These are phyloP conservation scores for Globisporangium takayamanum DNA, from an alignment of 352 stramenopile genomes.

Conservation along the genomic window DNA sequence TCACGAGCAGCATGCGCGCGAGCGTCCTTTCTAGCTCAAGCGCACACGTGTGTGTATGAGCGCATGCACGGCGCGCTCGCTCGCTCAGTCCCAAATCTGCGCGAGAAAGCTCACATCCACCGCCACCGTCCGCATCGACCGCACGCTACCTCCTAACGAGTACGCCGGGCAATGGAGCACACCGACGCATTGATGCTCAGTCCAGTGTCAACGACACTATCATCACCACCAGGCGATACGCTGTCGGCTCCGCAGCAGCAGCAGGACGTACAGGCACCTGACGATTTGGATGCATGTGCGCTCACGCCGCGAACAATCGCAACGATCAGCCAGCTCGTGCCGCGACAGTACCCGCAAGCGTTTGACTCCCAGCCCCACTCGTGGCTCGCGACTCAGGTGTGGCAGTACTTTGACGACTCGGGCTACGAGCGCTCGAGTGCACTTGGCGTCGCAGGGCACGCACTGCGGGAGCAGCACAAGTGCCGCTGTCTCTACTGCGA, in stretches of 20 bases:
- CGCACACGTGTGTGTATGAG: neutral
- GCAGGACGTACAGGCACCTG: neutral
- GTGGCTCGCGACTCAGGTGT: conserved; percentile 4
- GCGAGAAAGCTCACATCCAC: no score
- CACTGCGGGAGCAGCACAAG: conserved; percentile 2
- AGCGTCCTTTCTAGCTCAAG: neutral
- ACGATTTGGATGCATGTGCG: neutral
- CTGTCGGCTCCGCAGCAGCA: neutral
- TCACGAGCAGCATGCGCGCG: neutral
- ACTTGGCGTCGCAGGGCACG: conserved; percentile 1
- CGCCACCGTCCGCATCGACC: neutral
- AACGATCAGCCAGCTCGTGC: neutral
- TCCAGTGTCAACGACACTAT: neutral
- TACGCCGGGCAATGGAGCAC: neutral
- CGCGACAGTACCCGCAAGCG: neutral
- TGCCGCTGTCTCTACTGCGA: conserved; percentile 14
- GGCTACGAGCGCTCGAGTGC: conserved; percentile 2
- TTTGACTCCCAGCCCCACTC: neutral
- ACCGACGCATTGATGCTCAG: neutral
- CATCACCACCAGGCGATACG: neutral
- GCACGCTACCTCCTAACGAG: neutral
- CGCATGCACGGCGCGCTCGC: neutral
- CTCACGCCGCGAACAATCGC: conserved; percentile 1
- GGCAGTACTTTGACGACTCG: conserved; percentile 10
- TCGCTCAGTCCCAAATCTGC: neutral